phyloP scores from a whole-genome alignment of 257 asterid species.

The Plantago ovata region DNA sequence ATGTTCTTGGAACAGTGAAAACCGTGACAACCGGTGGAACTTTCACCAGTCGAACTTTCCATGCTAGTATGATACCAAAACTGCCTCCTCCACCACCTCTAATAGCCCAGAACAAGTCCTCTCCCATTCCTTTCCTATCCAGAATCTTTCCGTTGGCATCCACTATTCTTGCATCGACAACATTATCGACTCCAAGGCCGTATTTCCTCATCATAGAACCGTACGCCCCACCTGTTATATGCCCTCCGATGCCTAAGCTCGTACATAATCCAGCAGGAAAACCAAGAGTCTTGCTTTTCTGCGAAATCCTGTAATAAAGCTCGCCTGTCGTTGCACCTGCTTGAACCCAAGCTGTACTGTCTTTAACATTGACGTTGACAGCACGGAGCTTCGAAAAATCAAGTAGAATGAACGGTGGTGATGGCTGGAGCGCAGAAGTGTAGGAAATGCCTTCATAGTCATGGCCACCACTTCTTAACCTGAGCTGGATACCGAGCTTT shows the following conservation, averaged over 20 bases:
- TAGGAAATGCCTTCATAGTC: conserved; percentile 20
- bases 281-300: conserved; percentile 14
- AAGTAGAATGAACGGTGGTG: conserved; percentile 15
- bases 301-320: conserved; percentile 21
- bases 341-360: conserved; percentile 19
- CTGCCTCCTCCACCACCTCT: conserved; percentile 25
- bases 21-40: conserved; percentile 24
- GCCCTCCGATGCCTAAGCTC: conserved; percentile 24
- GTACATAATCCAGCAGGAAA: conserved; percentile 22
- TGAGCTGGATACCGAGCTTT: conserved; percentile 11
- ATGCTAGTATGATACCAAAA: conserved; percentile 22
- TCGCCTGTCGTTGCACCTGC: conserved; percentile 24
- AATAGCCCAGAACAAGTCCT: conserved; percentile 21
- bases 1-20: conserved; percentile 24
- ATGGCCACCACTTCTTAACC: conserved; percentile 21
- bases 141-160: conserved; percentile 13
- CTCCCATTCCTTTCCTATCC: conserved; percentile 20
- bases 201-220: conserved; percentile 24
- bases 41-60: conserved; percentile 17
- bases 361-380: conserved; percentile 8
- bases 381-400: conserved; percentile 17
- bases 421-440: conserved; percentile 12
- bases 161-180: conserved; percentile 16
- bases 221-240: conserved; percentile 26
- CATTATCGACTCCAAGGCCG: conserved; percentile 26